Percentiles rank a stretch among this genome's conserved stretches.
phyloP scores from a whole-genome alignment of 1,284 basidiomycete genomes.

The Boletus subluridellus region DNA sequence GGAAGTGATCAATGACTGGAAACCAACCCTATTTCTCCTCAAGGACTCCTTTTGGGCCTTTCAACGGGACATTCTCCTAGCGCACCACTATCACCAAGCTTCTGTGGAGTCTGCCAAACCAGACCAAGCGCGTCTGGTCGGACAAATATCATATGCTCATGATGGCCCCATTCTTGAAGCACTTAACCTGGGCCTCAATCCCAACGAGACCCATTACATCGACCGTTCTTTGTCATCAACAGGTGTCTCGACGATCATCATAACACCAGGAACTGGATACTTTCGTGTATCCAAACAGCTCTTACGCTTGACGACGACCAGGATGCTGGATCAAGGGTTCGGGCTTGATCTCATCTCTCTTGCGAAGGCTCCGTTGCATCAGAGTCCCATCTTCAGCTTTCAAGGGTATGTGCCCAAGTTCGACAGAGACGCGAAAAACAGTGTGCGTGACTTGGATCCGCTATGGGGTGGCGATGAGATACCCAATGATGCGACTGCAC shows the following conservation, averaged over 20 bases:
- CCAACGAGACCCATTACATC: constrained; percentile 93
- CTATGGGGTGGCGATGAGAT: constrained; percentile 75
- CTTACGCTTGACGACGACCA: constrained; percentile 87
- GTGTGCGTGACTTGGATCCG: constrained; percentile 61
- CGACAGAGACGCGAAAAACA: constrained; percentile 45
- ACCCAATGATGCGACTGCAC: constrained; percentile 34
- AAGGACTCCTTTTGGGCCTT: constrained; percentile 88
- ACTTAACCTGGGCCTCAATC: constrained; percentile 89
- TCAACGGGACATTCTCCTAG: constrained; percentile 81
- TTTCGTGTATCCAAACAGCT: constrained; percentile 91
- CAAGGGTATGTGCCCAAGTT: constrained; percentile 51
- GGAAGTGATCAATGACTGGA: constrained; percentile 86
- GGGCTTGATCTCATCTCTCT: constrained; percentile 87
- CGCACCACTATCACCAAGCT: constrained; percentile 78
- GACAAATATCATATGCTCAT: constrained; percentile 81
- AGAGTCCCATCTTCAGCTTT: constrained; percentile 87
- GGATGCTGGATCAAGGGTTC: constrained; percentile 95
- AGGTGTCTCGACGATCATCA: constrained; percentile 78
- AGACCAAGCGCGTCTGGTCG: constrained; percentile 68
- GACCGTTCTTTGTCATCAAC: constrained; percentile 95
- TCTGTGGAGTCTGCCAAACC: constrained; percentile 43
- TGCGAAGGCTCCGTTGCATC: constrained; percentile 90
- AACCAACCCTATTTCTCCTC: constrained; percentile 77
- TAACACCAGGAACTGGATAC: constrained; percentile 94
- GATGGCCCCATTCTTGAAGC: constrained; percentile 95